These are phyloP conservation scores for Heritiera littoralis DNA, from an alignment of 345 rosid genomes.

Conservation along the genomic window DNA sequence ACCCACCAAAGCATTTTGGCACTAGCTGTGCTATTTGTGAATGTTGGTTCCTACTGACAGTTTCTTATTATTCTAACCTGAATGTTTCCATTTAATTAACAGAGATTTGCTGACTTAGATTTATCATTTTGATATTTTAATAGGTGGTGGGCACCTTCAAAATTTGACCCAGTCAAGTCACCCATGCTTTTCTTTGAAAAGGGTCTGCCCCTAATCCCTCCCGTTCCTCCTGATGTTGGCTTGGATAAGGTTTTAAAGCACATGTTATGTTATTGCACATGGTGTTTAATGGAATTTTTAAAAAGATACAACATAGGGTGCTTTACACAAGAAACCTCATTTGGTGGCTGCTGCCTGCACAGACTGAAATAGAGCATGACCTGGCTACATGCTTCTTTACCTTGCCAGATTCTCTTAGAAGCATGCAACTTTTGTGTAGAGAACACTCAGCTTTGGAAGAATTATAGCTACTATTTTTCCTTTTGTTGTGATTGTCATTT, in stretches of 20 bases:
- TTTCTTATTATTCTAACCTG: slow-evolving; percentile 2
- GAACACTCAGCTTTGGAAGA: not conserved
- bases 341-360: not conserved
- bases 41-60: not conserved
- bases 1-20: not conserved
- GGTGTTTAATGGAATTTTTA: not conserved
- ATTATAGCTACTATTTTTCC: not conserved
- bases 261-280: slow-evolving; percentile 48
- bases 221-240: slow-evolving; percentile 62
- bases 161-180: slow-evolving; percentile 78
- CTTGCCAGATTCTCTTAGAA: not conserved
- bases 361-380: not conserved
- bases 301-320: not conserved
- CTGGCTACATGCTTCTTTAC: not conserved
- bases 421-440: not conserved
- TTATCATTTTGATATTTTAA: slow-evolving; percentile 20
- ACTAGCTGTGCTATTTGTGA: not conserved
- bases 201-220: slow-evolving; percentile 68
- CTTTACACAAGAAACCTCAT: not conserved
- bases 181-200: slow-evolving; percentile 93
- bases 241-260: slow-evolving; percentile 69
- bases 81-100: not conserved
- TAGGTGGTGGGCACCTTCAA: slow-evolving; percentile 99
- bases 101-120: slow-evolving; percentile 7
- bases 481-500: not conserved